A percentile compares a stretch with the other conserved stretches of the same genome.
These are phyloP conservation scores for Apophysomyces trapeziformis DNA, from an alignment of 371 early-diverging fungal species.

Conservation along the genomic window DNA sequence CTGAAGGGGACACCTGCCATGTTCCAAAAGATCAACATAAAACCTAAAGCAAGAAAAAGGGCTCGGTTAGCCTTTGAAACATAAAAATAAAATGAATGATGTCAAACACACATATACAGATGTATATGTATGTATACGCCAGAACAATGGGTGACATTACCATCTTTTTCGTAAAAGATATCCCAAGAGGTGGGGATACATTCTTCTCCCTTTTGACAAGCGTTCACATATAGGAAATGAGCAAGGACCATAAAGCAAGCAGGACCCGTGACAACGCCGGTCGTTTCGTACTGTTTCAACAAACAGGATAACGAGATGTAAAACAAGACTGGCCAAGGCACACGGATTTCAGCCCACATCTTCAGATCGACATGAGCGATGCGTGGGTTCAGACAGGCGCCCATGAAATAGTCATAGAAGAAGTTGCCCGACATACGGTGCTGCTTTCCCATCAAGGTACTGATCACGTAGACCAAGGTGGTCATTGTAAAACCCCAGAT, in stretches of 20 bases:
- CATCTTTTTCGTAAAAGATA: conserved; percentile 63
- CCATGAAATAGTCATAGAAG: conserved; percentile 83
- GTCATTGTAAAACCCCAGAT: conserved; percentile 62
- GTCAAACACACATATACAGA: too few species aligned
- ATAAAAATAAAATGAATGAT: too few species aligned
- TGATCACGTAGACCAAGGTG: conserved; percentile 41
- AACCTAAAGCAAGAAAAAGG: conserved; percentile 34
- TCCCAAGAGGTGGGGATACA: conserved; percentile 80
- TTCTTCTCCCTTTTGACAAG: conserved; percentile 80
- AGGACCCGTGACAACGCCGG: conserved; percentile 68
- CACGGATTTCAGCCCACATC: conserved; percentile 86
- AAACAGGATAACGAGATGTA: conserved; percentile 70
- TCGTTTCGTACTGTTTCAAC: conserved; percentile 71
- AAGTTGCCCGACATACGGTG: conserved; percentile 76
- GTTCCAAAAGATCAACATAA: conserved; percentile 68
- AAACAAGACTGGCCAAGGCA: conserved; percentile 73
- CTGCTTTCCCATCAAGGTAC: conserved; percentile 39
- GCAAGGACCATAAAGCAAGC: conserved; percentile 76
- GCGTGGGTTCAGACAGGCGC: conserved; percentile 79
- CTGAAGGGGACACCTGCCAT: conserved; percentile 68
- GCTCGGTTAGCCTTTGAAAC: too few species aligned
- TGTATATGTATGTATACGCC: too few species aligned
- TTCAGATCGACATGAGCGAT: conserved; percentile 79
- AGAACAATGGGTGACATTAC: conserved; percentile 22
- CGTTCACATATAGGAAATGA: conserved; percentile 74